Percentiles rank a stretch among this genome's conserved stretches.
Conservation (phyloP, 306 rosid species). For the Boehmeria nivea region DNA sequence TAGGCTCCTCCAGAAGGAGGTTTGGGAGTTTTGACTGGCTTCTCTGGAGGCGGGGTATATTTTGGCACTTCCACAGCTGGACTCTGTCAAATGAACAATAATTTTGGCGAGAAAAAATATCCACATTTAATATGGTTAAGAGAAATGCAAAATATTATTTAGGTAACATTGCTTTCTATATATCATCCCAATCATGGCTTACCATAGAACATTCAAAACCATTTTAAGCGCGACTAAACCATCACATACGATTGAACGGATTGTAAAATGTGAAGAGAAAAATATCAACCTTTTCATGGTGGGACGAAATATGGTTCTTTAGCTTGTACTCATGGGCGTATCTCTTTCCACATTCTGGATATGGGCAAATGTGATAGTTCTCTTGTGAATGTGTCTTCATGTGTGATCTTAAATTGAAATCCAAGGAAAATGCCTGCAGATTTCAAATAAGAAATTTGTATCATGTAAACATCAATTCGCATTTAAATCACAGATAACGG, state of each 20-base stretch:
- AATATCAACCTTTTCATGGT: constrained; percentile 83
- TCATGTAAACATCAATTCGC: too few relatives aligned
- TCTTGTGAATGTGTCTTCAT: constrained; percentile 98
- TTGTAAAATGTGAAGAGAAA: constrained; percentile 1
- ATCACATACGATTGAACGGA: too few relatives aligned
- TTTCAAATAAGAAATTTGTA: constrained; percentile 5
- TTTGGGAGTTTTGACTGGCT: constrained; percentile 56
- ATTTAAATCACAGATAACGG: too few relatives aligned
- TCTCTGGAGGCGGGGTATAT: constrained; percentile 50
- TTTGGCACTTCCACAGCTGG: constrained; percentile 53
- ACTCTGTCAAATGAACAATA: constrained; percentile 45
- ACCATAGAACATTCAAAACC: background rate
- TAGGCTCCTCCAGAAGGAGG: constrained; percentile 50
- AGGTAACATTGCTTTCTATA: background rate
- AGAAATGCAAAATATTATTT: too few relatives aligned
- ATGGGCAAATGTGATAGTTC: constrained; percentile 91
- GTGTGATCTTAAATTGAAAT: constrained; percentile 89
- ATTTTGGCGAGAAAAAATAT: background rate
- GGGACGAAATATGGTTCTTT: constrained; percentile 83
- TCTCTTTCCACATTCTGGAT: constrained; percentile 94
- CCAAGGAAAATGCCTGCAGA: constrained; percentile 87
- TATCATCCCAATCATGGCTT: background rate
- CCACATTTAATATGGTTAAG: too few relatives aligned
- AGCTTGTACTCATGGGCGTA: constrained; percentile 95
- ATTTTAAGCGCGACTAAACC: too few relatives aligned